Base-by-base conservation (phyloP, 2,329 filamentous ascomycete genomes). In the Fusarium torreyae region DNA sequence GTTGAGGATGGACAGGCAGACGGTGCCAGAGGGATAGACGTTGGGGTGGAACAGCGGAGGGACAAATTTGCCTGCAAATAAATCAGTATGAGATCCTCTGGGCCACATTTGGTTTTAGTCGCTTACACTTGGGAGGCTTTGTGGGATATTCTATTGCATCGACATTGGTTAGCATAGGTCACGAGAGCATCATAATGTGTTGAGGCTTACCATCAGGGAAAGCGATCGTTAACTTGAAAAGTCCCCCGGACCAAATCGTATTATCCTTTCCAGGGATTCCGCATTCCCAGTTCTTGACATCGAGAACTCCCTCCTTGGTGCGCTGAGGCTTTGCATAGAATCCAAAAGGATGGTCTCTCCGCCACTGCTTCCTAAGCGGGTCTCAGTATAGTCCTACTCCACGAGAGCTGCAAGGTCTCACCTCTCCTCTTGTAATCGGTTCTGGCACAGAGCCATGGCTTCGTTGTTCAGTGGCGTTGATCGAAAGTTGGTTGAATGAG, bases 11-110 rank as follows among this genome's bases (percentile, higher is more conserved):
- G 94, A 97, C 22, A 99, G 87, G 78, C 96, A 99, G 66, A 99
- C 96, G 48, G 96, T 99, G 72, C 96, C 97, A 1, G 95, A 98
- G 0, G 96, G 96, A 79, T 99, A 99, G 72, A 99, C 96, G 80
- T 99, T 99, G 1, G 96, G 96, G 77, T 99, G 96, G 84, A 99
- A 99, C 40, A 99, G 89, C 22, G 96, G 95, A 14, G 96, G 96
- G 0, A 91, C 89, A 77, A 99, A 99, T 87, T 97, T 98, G 90
- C 94, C 94, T 97, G 64, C 4, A 26, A 36, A 45, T 39, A 20
- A 31, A 53, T 75, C 48, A 75, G 64, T 46, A 57, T 58, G 6
- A 31, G n/a, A 14, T 49, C 28, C 33, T 39, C 38, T 48, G 22
- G 20, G 22, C 33, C 18, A 13, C 39, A 13, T 33, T 42, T 26